Evolutionary conservation across 192 early-diverging fungal genomes (phyloP).

Genomic region (Backusella australiensis): DNA sequence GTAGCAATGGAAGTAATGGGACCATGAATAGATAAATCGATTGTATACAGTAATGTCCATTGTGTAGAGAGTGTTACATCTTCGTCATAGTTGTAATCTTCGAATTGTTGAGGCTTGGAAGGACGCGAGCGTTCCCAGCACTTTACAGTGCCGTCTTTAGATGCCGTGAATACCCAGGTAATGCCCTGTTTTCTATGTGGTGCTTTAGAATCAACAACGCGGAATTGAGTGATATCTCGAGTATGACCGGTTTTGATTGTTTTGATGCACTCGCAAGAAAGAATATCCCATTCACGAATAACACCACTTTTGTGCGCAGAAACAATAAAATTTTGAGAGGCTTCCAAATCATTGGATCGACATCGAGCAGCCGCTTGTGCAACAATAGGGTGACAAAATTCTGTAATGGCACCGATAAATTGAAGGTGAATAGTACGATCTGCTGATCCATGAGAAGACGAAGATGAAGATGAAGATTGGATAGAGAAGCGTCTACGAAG

Average conservation of each 20-base stretch:
- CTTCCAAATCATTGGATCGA: neutral
- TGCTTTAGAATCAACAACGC: constrained; percentile 16
- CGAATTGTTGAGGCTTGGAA: neutral
- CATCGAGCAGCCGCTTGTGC: constrained; percentile 24
- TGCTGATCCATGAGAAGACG: neutral
- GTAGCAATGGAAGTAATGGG: constrained; percentile 18
- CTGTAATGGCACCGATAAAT: constrained; percentile 21
- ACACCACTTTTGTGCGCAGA: constrained; percentile 28
- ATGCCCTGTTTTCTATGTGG: constrained; percentile 21
- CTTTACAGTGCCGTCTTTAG: constrained; percentile 30
- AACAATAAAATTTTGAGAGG: constrained; percentile 25
- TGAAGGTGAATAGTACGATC: constrained; percentile 23
- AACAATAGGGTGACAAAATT: constrained; percentile 28
- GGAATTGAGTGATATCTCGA: constrained; percentile 13
- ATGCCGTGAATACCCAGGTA: constrained; percentile 30
- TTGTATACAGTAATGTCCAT: constrained; percentile 28
- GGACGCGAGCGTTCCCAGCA: constrained; percentile 24
- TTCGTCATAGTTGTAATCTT: neutral
- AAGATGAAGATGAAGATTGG: neutral
- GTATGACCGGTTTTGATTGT: constrained; percentile 10
- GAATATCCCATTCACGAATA: constrained; percentile 34
- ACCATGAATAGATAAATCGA: neutral
- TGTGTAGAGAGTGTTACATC: neutral
- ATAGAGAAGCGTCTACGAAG: neutral
- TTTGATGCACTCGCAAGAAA: constrained; percentile 30